phyloP scores from a whole-genome alignment of 345 rosid genomes.

The Dipteronia sinensis region DNA sequence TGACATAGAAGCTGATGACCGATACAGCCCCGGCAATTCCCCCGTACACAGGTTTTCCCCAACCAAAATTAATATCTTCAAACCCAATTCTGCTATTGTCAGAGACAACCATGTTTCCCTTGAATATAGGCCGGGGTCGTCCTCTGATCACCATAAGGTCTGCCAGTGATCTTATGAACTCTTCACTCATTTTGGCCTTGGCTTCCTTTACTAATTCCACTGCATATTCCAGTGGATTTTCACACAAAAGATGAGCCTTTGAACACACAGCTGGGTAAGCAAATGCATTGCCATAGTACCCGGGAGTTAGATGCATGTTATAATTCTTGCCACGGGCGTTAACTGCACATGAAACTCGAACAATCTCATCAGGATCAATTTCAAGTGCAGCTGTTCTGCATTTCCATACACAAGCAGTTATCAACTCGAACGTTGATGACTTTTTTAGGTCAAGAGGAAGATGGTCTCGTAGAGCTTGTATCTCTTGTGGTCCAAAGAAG shows the following conservation, averaged over 20 bases:
- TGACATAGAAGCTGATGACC: not conserved
- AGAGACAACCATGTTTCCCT: conserved; percentile 2
- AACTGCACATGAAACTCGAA: not conserved
- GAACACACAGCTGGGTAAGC: conserved; percentile 19
- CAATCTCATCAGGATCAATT: conserved; percentile 14
- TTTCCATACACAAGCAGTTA: conserved; percentile 23
- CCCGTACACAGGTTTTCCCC: conserved; percentile 26
- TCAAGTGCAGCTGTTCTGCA: conserved; percentile 25
- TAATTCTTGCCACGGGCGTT: conserved; percentile 13
- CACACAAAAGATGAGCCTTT: conserved; percentile 4
- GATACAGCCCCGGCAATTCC: conserved; percentile 16
- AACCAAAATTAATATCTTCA: conserved; percentile 25
- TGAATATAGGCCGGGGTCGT: not conserved
- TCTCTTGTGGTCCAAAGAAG: conserved; percentile 15
- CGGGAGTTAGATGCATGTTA: conserved; percentile 13
- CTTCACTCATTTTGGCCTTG: conserved; percentile 17
- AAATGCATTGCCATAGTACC: conserved; percentile 32
- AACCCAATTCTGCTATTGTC: no score
- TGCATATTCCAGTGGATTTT: not conserved
- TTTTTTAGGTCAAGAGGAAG: conserved; percentile 6
- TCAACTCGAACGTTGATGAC: not conserved
- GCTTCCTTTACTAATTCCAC: conserved; percentile 26
- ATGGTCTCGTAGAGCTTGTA: not conserved
- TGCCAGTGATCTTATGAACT: conserved; percentile 12
- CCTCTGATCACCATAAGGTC: conserved; percentile 21